phyloP scores from a whole-genome alignment of 805 yeast species.

The Candida mattraensis region DNA sequence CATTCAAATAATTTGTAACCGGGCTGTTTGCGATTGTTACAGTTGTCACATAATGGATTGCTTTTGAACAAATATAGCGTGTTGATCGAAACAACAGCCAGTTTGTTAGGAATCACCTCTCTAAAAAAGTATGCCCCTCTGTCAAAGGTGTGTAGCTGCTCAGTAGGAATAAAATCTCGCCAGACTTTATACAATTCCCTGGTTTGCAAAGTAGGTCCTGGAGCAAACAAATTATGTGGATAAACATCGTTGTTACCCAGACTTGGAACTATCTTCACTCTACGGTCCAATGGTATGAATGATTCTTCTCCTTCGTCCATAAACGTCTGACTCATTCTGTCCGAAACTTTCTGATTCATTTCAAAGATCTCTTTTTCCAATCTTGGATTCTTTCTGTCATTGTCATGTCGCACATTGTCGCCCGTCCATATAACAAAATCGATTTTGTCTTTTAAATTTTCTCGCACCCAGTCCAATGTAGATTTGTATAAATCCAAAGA shows the following conservation, averaged over 20 bases:
- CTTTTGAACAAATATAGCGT: constrained; percentile 72
- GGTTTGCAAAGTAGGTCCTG: constrained; percentile 89
- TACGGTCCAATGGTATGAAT: constrained; percentile 28
- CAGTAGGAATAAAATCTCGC: constrained; percentile 71
- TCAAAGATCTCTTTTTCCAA: constrained; percentile 70
- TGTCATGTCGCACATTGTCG: constrained; percentile 83
- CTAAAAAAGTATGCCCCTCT: constrained; percentile 72
- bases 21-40: constrained; percentile 71
- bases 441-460: constrained; percentile 67
- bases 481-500: constrained; percentile 60
- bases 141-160: constrained; percentile 72
- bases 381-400: constrained; percentile 72
- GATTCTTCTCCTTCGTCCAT: constrained; percentile 42
- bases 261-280: constrained; percentile 58
- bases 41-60: constrained; percentile 80
- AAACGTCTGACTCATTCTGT: constrained; percentile 51
- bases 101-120: constrained; percentile 76
- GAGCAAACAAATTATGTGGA: constrained; percentile 82
- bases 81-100: constrained; percentile 78
- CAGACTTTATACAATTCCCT: constrained; percentile 74
- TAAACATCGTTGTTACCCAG: constrained; percentile 87
- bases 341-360: constrained; percentile 60
- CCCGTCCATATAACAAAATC: constrained; percentile 93
- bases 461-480: constrained; percentile 66
- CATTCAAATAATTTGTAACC: constrained; percentile 76